Evolutionary conservation across 768 basidiomycete genomes (phyloP).

Genomic region (Phanerochaete sordida): DNA sequence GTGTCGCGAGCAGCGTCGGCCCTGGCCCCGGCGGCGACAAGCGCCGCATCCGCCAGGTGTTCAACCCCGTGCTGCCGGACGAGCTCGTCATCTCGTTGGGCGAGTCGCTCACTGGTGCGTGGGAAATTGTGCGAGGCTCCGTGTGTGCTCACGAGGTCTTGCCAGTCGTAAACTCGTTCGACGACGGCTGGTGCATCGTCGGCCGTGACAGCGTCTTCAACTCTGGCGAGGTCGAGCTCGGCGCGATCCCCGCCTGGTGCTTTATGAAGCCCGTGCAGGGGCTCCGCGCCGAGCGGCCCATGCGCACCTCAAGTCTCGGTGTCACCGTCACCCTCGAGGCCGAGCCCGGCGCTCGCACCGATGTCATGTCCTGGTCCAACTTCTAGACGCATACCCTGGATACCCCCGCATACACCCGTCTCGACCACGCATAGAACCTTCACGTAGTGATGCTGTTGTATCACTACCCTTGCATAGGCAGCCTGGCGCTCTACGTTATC

Average conservation of each 20-base stretch:
- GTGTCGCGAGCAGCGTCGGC: constrained; percentile 9
- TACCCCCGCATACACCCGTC: background rate
- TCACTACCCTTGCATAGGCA: background rate
- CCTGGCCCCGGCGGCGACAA: constrained; percentile 16
- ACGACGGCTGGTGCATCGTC: constrained; percentile 81
- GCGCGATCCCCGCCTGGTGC: constrained; percentile 75
- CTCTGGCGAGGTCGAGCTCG: constrained; percentile 53
- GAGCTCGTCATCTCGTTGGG: constrained; percentile 59
- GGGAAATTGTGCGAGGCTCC: background rate
- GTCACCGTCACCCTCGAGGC: constrained; percentile 52
- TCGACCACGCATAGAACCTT: background rate
- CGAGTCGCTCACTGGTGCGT: constrained; percentile 57
- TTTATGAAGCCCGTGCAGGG: constrained; percentile 65
- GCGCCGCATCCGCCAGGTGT: constrained; percentile 62
- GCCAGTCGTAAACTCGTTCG: constrained; percentile 43
- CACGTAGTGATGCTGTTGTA: background rate
- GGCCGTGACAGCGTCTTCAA: constrained; percentile 43
- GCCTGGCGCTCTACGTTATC: background rate
- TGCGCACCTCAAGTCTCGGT: constrained; percentile 60
- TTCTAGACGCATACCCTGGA: constrained; percentile 31
- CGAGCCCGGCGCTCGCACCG: constrained; percentile 39
- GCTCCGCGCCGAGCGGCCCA: constrained; percentile 56
- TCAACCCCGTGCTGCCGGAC: constrained; percentile 69
- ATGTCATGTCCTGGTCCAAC: constrained; percentile 70
- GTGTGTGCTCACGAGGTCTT: background rate